Conservation (phyloP, 306 rosid species). For the Pueraria montana region DNA sequence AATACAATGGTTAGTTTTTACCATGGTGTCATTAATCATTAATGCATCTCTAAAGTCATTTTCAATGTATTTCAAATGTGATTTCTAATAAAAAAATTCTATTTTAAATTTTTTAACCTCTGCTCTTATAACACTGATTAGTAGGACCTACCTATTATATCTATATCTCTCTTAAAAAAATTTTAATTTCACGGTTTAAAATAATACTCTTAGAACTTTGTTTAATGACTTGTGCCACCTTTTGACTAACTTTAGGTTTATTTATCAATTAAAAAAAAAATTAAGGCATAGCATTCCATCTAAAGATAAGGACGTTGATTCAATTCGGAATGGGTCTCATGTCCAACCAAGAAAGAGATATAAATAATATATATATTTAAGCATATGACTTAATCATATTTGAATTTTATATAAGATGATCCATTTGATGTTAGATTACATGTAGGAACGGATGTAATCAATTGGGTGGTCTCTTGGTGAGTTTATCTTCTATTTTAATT, state of each 20-base stretch:
- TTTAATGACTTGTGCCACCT: not conserved
- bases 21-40: too few species aligned
- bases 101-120: too few species aligned
- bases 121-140: too few species aligned
- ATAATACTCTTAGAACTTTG: too few species aligned
- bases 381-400: not conserved
- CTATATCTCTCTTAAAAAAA: too few species aligned
- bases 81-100: too few species aligned
- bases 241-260: not conserved
- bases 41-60: too few species aligned
- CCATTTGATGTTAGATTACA: not conserved
- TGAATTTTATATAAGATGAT: not conserved
- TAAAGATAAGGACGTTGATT: not conserved
- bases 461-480: not conserved
- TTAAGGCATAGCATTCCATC: not conserved
- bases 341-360: not conserved
- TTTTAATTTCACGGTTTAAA: too few species aligned
- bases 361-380: not conserved
- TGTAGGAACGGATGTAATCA: not conserved
- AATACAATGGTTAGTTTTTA: too few species aligned
- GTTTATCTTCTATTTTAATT: not conserved
- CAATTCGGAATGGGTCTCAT: constrained; percentile 14
- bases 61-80: too few species aligned
- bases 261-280: not conserved
- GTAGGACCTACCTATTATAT: too few species aligned